These are phyloP conservation scores for Cubamyces sp. DNA, from an alignment of 768 basidiomycete species.

Conservation along the genomic window DNA sequence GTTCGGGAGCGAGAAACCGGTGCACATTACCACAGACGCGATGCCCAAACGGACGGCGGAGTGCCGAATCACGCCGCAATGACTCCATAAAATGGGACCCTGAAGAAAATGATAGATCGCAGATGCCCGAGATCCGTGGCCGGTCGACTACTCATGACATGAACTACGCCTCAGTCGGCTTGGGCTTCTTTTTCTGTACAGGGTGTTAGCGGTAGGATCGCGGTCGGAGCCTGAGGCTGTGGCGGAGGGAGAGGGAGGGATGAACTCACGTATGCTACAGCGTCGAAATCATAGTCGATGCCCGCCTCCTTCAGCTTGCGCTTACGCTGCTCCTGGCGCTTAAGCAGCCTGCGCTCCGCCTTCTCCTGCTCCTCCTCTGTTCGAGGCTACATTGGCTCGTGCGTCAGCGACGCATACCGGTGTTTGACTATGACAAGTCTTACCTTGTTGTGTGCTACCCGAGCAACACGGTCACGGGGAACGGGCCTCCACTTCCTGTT, in stretches of 20 bases:
- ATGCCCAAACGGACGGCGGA: not conserved
- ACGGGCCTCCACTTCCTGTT: slow-evolving; percentile 88
- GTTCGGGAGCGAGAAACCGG: no score
- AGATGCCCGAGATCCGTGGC: not conserved
- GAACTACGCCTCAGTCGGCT: slow-evolving; percentile 29
- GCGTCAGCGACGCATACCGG: not conserved
- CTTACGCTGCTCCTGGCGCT: slow-evolving; percentile 77
- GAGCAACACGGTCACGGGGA: slow-evolving; percentile 71
- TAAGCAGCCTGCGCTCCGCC: slow-evolving; percentile 70
- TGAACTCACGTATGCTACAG: slow-evolving; percentile 78
- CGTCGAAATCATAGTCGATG: slow-evolving; percentile 85
- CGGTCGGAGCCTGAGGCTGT: not conserved
- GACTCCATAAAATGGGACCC: not conserved
- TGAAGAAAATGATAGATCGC: not conserved
- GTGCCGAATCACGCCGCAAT: not conserved
- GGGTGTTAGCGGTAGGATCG: slow-evolving; percentile 2
- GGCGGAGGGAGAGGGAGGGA: not conserved
- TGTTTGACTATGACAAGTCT: slow-evolving; percentile 12
- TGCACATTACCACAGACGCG: no score
- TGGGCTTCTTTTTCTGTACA: slow-evolving; percentile 43
- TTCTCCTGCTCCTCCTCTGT: slow-evolving; percentile 69
- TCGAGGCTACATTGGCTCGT: slow-evolving; percentile 55
- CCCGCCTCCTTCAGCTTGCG: slow-evolving; percentile 79
- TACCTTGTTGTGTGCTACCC: slow-evolving; percentile 85
- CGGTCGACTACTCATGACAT: not conserved